A percentile compares a stretch with the other conserved stretches of the same genome.
Conservation (phyloP, 345 rosid genomes). For the Cardiospermum halicacabum region DNA sequence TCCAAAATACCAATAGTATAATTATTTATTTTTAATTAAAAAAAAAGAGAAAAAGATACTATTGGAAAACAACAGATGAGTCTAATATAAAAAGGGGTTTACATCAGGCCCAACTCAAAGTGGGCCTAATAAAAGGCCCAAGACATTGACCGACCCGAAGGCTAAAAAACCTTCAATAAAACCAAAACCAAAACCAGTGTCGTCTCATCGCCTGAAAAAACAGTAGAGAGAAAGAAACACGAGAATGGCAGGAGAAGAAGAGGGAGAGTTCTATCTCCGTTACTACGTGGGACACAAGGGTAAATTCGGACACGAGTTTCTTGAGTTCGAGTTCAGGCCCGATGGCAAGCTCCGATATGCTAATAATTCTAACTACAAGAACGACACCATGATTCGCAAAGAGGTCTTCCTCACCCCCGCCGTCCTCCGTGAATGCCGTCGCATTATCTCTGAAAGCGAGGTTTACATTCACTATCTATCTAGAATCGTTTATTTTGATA, state of each 20-base stretch:
- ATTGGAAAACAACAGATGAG: too few relatives aligned
- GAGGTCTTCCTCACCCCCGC: conserved; percentile 96
- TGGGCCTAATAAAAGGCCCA: too few relatives aligned
- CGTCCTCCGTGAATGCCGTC: conserved; percentile 89
- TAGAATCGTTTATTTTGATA: too few relatives aligned
- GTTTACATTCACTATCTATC: conserved; percentile 20
- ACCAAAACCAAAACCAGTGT: too few relatives aligned
- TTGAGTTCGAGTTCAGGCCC: conserved; percentile 96
- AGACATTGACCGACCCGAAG: too few relatives aligned
- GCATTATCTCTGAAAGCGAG: conserved; percentile 97
- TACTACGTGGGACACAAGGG: conserved; percentile 99
- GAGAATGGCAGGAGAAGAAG: conserved; percentile 58
- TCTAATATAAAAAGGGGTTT: too few relatives aligned
- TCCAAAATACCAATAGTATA: too few relatives aligned
- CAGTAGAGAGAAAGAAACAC: neutral
- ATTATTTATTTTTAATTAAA: too few relatives aligned
- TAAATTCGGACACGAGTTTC: conserved; percentile 95
- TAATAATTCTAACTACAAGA: conserved; percentile 97
- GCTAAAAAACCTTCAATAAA: too few relatives aligned
- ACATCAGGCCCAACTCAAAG: too few relatives aligned
- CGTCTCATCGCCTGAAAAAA: too few relatives aligned
- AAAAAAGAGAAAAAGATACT: too few relatives aligned
- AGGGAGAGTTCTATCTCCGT: conserved; percentile 81
- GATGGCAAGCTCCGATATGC: conserved; percentile 99
- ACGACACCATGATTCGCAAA: conserved; percentile 98